Evolutionary conservation across 306 rosid genomes (phyloP).

Genomic region (Malus asiatica): DNA sequence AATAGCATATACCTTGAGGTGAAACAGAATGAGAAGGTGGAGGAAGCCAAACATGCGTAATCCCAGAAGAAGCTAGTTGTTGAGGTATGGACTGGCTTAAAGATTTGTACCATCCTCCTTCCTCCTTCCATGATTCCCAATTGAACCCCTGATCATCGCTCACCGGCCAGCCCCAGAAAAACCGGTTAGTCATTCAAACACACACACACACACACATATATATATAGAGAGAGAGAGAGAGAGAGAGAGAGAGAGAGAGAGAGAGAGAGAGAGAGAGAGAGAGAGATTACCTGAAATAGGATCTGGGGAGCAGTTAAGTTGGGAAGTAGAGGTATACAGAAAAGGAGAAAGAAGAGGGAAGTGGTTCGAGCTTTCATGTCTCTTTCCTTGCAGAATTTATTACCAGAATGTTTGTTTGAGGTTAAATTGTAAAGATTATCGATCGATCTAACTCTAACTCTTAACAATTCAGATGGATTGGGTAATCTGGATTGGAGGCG

Average conservation of each 20-base stretch:
- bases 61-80: constrained; percentile 42
- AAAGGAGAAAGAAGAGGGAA: neutral
- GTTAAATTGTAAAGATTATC: neutral
- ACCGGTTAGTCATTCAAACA: neutral
- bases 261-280: neutral
- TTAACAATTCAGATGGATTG: no score
- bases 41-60: constrained; percentile 85
- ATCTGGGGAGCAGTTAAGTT: constrained; percentile 2
- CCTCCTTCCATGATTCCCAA: constrained; percentile 53
- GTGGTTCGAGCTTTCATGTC: neutral
- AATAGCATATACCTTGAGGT: no score
- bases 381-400: neutral
- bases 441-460: no score
- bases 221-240: neutral
- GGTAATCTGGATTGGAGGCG: no score
- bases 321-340: neutral
- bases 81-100: constrained; percentile 30
- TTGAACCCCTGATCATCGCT: constrained; percentile 53
- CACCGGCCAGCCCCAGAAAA: neutral
- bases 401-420: no score
- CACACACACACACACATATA: neutral
- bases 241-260: neutral
- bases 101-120: constrained; percentile 60
- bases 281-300: neutral
- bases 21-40: constrained; percentile 57